Base-by-base conservation (phyloP, 805 yeast species). In the Starmera dryadoides region DNA sequence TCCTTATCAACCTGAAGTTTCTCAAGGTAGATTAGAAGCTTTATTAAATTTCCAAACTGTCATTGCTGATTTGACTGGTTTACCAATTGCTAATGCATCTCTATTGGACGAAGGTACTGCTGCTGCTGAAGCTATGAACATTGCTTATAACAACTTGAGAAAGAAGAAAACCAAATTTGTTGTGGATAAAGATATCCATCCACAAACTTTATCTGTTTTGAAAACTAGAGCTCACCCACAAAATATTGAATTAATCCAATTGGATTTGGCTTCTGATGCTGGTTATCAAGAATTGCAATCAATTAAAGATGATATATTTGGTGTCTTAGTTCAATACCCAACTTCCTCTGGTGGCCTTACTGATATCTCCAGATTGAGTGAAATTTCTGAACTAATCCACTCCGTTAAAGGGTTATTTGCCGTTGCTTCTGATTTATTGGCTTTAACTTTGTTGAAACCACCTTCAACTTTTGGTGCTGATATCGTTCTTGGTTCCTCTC, bases 1-100 rank as follows among this genome's bases (percentile, higher is more conserved):
- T 19, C 98, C 98, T 28, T 93, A 93, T 62, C 98, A 93, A 66
- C 96, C 98, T 1, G 98, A 93, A 61, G 89, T 93, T 42, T 84
- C 96, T 1, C 98, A 93, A 64, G 98, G 98, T 39, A 79, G 98
- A 52, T 72, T 93, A 52, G 96, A 91, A 64, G 79, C 93, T 18
- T 68, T 93, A 45, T 68, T 93, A 45, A 93, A 93, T 63, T 93
- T 75, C 66, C 98, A 93, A 66, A 93, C 98, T n/a, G 70, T 91
- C 55, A 71, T 93, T 14, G 64, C 88, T 22, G 95, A 93, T 43
- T 71, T 93, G 48, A 93, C 98, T 0, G 98, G 98, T 1, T 71
- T 93, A 64, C 83, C 87, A n/a, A 79, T 93, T 52, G 89, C 98
- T 37, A 93, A 93, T 59, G 95, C 97, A 2, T 91, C 98, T 3